phyloP scores from a whole-genome alignment of 2,329 filamentous ascomycete species.

The Aspergillus costaricaensis region DNA sequence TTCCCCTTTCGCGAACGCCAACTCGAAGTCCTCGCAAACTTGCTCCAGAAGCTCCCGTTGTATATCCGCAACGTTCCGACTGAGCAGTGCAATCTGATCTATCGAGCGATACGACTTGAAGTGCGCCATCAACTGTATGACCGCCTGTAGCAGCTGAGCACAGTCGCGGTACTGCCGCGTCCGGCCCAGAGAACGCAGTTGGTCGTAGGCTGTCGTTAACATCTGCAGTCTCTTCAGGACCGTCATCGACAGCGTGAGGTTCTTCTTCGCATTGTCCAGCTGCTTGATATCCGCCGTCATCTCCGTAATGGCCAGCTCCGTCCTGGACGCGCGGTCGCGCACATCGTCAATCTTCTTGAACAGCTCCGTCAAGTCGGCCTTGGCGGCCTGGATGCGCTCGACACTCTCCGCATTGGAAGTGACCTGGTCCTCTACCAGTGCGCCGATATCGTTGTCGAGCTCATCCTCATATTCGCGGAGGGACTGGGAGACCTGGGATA shows the following conservation, averaged over 20 bases:
- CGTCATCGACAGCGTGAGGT: conserved; percentile 96
- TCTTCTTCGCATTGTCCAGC: conserved; percentile 92
- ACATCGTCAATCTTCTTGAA: conserved; percentile 96
- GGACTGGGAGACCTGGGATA: conserved; percentile 70
- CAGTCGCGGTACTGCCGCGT: conserved; percentile 93
- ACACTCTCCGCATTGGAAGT: conserved; percentile 85
- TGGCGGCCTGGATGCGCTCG: conserved; percentile 85
- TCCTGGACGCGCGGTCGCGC: conserved; percentile 82
- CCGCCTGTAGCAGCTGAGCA: conserved; percentile 87
- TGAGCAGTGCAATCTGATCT: conserved; percentile 93
- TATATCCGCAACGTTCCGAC: conserved; percentile 87
- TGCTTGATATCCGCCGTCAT: conserved; percentile 99
- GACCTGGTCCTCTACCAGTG: conserved; percentile 73
- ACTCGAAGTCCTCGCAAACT: conserved; percentile 98
- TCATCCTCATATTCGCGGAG: conserved; percentile 78
- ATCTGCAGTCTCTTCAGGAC: conserved; percentile 96
- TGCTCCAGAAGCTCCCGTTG: conserved; percentile 93
- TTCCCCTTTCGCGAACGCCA: conserved; percentile 88
- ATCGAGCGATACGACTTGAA: conserved; percentile 98
- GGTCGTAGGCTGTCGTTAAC: conserved; percentile 98
- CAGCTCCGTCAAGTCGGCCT: conserved; percentile 82
- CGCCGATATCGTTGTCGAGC: conserved; percentile 74
- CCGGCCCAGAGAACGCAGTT: conserved; percentile 79
- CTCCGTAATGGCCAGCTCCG: conserved; percentile 91
- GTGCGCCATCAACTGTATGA: conserved; percentile 96